Evolutionary conservation across 2,329 filamentous ascomycete genomes (phyloP), one percentile per base, ranked within the genome.

Genomic region (Colletotrichum spinosum): DNA sequence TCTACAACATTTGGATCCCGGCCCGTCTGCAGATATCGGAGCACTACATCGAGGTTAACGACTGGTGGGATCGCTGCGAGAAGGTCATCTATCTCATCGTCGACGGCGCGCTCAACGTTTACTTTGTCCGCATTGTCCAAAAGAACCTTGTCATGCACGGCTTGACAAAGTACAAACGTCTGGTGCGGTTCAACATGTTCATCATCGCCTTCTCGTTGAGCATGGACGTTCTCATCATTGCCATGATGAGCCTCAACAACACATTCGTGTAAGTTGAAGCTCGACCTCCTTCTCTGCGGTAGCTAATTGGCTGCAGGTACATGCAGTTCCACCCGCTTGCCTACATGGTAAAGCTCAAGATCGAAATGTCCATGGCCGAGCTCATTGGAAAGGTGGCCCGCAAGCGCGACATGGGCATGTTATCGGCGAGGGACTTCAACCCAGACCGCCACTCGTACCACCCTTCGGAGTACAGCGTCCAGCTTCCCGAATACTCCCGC

Each of bases 1-100:
- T 86, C 2, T 85, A 84, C 51, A 76, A 75, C 60, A 85, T 86
- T 13, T 87, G 85, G 84, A 81, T 87, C 15, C 84, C 85, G 0
- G 79, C 83, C 0, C 81, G 82, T 2, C 72, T 85, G 1, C 78
- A 83, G 46, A 75, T 81, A 6, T 79, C 70, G 7, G 57, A 78
- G 0, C 70, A 56, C 1, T 86, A 79, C 57, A 75, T 84, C 34
- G 67, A 72, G 17, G 71, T 85, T 50, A 87, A 87, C 68, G 69
- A 78, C 0, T 73, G 83, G 49, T 87, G 84, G 85, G 85, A 86
- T 51, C 80, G 83, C 7, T 76, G 76, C 50, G 83, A 85, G 39
- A 87, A 87, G 69, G 76, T 79, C 2, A 77, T 87, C 3, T 85
- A 85, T 63, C 73, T 83, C 2, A 51, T 84, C 3, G 77, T 85